Conservation (phyloP, 2,329 filamentous ascomycete species). For the Sphaerostilbella broomeana region DNA sequence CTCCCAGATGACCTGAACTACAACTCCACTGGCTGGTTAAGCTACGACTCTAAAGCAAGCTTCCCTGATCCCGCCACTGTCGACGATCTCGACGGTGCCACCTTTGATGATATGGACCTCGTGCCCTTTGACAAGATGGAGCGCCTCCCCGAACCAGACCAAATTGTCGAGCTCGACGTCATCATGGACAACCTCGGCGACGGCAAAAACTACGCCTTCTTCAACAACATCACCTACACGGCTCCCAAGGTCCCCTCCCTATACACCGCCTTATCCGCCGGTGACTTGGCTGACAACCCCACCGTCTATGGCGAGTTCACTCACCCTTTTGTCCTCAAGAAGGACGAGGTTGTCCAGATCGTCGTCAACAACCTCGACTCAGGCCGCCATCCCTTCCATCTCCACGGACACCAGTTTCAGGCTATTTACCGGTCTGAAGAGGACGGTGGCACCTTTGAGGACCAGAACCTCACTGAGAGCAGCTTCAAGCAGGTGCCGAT, state of each 20-base stretch:
- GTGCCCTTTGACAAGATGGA: slow-evolving; percentile 60
- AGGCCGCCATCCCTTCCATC: slow-evolving; percentile 67
- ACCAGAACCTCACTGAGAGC: slow-evolving; percentile 36
- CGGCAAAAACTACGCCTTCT: slow-evolving; percentile 56
- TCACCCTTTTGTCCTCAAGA: slow-evolving; percentile 60
- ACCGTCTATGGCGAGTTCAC: slow-evolving; percentile 60
- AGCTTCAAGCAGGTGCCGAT: slow-evolving; percentile 51
- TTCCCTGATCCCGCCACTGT: slow-evolving; percentile 46
- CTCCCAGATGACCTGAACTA: slow-evolving; percentile 63
- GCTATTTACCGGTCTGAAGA: slow-evolving; percentile 54
- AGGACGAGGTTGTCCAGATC: slow-evolving; percentile 64
- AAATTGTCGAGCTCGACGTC: slow-evolving; percentile 56
- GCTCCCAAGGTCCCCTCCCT: slow-evolving; percentile 70
- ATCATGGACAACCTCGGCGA: slow-evolving; percentile 57
- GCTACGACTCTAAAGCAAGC: slow-evolving; percentile 44
- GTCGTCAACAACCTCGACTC: slow-evolving; percentile 70
- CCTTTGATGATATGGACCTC: slow-evolving; percentile 68
- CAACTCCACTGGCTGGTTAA: slow-evolving; percentile 60
- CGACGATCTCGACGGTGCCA: slow-evolving; percentile 55
- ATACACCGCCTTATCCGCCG: slow-evolving; percentile 64
- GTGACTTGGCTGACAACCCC: slow-evolving; percentile 51
- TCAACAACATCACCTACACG: slow-evolving; percentile 74
- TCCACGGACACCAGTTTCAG: slow-evolving; percentile 74
- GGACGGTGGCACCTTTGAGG: slow-evolving; percentile 49
- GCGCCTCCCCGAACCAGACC: slow-evolving; percentile 55